Evolutionary conservation across 306 rosid genomes (phyloP).

Genomic region (Vigna hirtella): DNA sequence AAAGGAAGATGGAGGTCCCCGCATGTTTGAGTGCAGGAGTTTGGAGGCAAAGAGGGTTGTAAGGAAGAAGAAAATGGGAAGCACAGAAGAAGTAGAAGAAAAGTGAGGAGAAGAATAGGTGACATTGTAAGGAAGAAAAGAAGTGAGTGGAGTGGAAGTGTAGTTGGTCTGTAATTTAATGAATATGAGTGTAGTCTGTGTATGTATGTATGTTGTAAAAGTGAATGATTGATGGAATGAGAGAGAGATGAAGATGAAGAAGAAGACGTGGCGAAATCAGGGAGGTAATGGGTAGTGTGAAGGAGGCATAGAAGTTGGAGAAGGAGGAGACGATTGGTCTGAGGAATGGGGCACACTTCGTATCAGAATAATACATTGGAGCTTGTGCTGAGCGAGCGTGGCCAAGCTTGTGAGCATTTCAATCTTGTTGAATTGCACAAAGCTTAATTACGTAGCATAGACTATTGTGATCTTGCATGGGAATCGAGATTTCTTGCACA

Average conservation of each 20-base stretch:
- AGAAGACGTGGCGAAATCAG: conserved; percentile 51
- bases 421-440: conserved; percentile 53
- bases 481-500: conserved; percentile 55
- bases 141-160: background rate
- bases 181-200: too few species aligned
- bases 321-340: conserved; percentile 80
- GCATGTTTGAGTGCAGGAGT: conserved; percentile 68
- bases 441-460: conserved; percentile 56
- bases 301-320: conserved; percentile 64
- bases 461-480: conserved; percentile 57
- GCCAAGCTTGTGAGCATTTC: conserved; percentile 65
- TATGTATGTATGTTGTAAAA: background rate
- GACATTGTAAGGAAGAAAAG: conserved; percentile 48
- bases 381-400: conserved; percentile 71
- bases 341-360: conserved; percentile 76
- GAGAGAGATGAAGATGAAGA: too few species aligned
- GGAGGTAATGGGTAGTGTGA: conserved; percentile 50
- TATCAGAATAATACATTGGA: conserved; percentile 62
- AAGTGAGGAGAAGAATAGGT: conserved; percentile 33
- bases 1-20: conserved; percentile 74
- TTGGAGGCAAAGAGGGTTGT: conserved; percentile 42
- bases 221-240: background rate
- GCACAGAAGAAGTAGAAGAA: conserved; percentile 41
- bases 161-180: background rate
- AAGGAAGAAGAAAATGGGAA: conserved; percentile 55